Conservation (phyloP, 768 basidiomycete species). For the Paxillus involutus region DNA sequence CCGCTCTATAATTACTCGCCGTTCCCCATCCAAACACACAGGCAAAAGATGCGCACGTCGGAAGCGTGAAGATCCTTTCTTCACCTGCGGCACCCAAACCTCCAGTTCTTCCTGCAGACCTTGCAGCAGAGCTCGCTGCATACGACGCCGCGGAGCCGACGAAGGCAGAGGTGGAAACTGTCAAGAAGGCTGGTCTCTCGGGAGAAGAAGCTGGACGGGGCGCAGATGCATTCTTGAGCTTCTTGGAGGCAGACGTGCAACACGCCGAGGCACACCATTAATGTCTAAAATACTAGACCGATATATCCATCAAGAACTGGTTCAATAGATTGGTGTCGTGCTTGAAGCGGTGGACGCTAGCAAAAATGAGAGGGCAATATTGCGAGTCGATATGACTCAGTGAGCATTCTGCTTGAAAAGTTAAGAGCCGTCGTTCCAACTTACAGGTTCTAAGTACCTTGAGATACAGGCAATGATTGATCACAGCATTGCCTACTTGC, state of each 20-base stretch:
- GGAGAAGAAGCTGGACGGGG: constrained; percentile 35
- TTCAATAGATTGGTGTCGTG: constrained; percentile 18
- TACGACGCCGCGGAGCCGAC: constrained; percentile 84
- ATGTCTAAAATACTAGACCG: constrained; percentile 18
- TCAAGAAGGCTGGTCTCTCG: constrained; percentile 23
- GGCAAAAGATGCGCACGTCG: constrained; percentile 91
- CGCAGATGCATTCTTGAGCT: constrained; percentile 75
- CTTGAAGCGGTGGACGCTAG: background rate
- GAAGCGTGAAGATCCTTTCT: constrained; percentile 79
- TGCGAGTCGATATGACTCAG: too few species aligned
- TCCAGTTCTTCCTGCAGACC: constrained; percentile 76
- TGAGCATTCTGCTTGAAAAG: too few species aligned
- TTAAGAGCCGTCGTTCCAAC: too few species aligned
- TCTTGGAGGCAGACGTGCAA: constrained; percentile 81
- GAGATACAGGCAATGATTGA: too few species aligned
- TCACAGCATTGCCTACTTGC: too few species aligned
- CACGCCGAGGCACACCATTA: constrained; percentile 60
- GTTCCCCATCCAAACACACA: constrained; percentile 30
- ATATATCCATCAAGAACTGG: background rate
- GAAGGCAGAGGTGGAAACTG: constrained; percentile 41
- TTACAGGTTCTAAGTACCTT: too few species aligned
- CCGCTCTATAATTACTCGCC: background rate
- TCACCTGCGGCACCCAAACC: constrained; percentile 72
- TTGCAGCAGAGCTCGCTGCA: constrained; percentile 83
- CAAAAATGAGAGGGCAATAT: too few species aligned